Percentiles rank a stretch among this genome's conserved stretches.
phyloP scores from a whole-genome alignment of 257 asterid genomes.

The Plantago major region DNA sequence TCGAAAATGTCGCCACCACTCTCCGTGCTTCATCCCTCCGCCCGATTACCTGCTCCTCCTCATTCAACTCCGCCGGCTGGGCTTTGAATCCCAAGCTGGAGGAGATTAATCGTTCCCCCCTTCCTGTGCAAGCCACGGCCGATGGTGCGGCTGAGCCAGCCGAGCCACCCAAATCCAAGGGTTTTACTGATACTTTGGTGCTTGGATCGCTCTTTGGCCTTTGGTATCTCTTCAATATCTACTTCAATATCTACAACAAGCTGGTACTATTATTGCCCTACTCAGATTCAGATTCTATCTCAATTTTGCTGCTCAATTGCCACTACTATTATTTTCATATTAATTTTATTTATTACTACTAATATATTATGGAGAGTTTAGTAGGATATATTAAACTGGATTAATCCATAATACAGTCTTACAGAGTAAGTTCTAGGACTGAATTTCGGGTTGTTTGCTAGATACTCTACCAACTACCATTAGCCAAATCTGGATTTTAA shows the following conservation, averaged over 20 bases:
- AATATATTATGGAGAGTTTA: no score
- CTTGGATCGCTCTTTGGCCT: conserved; percentile 81
- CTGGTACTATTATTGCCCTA: conserved; percentile 42
- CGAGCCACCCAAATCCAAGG: conserved; percentile 50
- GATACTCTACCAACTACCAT: no score
- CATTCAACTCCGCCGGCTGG: conserved; percentile 48
- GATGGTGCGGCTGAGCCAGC: conserved; percentile 47
- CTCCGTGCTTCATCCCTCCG: conserved; percentile 5
- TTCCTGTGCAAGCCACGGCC: conserved; percentile 47
- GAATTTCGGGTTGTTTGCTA: no score
- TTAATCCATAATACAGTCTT: no score
- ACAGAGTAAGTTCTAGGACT: no score
- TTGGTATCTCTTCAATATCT: conserved; percentile 90
- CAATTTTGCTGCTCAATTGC: no score
- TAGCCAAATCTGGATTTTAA: no score
- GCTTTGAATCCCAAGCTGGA: conserved; percentile 35
- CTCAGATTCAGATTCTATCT: no score
- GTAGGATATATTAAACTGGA: no score
- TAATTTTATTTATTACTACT: no score
- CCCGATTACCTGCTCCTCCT: conserved; percentile 44
- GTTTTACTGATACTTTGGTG: conserved; percentile 47
- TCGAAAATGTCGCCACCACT: conserved; percentile 18
- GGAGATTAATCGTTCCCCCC: conserved; percentile 30
- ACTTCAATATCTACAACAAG: conserved; percentile 92
- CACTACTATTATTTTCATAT: no score